These are phyloP conservation scores for Vitis riparia DNA, from an alignment of 164 flowering plant genomes.

Conservation along the genomic window DNA sequence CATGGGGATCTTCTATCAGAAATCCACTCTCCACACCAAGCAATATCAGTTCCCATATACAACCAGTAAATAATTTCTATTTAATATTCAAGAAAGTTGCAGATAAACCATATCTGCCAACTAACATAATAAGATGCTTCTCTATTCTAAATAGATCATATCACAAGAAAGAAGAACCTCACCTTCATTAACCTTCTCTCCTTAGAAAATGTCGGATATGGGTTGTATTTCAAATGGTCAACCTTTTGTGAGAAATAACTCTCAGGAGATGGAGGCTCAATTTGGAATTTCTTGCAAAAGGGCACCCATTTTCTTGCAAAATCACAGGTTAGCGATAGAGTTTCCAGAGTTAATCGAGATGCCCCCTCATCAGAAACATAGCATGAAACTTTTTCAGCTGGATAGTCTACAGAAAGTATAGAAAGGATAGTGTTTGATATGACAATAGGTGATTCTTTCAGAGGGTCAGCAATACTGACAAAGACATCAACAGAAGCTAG, in stretches of 20 bases:
- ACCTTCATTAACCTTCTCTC: slow-evolving; percentile 38
- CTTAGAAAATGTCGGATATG: slow-evolving; percentile 33
- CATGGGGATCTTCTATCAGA: no score
- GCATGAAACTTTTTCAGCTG: slow-evolving; percentile 36
- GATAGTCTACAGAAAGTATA: slow-evolving; percentile 40
- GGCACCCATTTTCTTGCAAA: slow-evolving; percentile 41
- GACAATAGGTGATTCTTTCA: slow-evolving; percentile 39
- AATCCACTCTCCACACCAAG: no score
- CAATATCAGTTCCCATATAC: no score
- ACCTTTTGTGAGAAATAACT: slow-evolving; percentile 31
- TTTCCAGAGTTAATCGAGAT: slow-evolving; percentile 34
- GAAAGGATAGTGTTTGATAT: slow-evolving; percentile 39
- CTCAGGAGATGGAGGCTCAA: slow-evolving; percentile 43
- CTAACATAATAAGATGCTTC: background rate
- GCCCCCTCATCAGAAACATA: slow-evolving; percentile 39
- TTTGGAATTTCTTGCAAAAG: slow-evolving; percentile 28
- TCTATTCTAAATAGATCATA: background rate
- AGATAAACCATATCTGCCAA: no score
- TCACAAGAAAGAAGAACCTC: background rate
- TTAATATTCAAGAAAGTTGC: no score
- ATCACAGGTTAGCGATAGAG: slow-evolving; percentile 32
- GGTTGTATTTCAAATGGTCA: slow-evolving; percentile 31
- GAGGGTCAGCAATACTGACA: slow-evolving; percentile 40
- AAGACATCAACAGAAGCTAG: slow-evolving; percentile 38
- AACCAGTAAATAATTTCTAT: no score